Conservation (phyloP, 331 rosid genomes). For the Malus hybrid region DNA sequence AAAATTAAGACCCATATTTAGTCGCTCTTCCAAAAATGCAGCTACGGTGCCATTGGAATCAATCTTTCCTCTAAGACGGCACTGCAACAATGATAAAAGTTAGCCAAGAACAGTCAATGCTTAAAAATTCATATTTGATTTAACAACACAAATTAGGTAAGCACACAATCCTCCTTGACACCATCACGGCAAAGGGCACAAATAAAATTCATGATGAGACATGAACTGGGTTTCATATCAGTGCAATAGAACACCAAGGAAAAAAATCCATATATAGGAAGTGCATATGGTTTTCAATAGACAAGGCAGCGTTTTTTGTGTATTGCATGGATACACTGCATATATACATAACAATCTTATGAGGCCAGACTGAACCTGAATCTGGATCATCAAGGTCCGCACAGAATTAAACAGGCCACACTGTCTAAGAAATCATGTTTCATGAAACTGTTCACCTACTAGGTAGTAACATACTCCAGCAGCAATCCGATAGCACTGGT, state of each 20-base stretch:
- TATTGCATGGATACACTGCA: neutral
- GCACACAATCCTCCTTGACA: too few species aligned
- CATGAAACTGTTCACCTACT: neutral
- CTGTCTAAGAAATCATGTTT: neutral
- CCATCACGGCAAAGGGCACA: too few species aligned
- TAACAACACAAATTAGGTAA: too few species aligned
- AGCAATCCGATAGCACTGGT: neutral
- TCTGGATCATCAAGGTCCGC: neutral
- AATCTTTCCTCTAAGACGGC: slow-evolving; percentile 95
- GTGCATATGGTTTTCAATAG: neutral
- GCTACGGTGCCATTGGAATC: slow-evolving; percentile 81
- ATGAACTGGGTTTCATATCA: too few species aligned
- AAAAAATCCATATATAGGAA: neutral
- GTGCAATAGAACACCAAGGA: too few species aligned
- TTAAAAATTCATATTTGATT: neutral
- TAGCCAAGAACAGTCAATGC: neutral
- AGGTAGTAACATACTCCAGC: neutral
- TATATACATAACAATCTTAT: neutral
- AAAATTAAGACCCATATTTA: slow-evolving; percentile 96
- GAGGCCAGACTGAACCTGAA: neutral
- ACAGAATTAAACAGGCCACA: neutral
- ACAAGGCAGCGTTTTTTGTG: neutral
- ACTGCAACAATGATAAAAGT: slow-evolving; percentile 28
- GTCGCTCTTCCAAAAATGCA: slow-evolving; percentile 89
- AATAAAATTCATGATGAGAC: too few species aligned